These are phyloP conservation scores for Stygiomarasmius scandens DNA, from an alignment of 1,284 basidiomycete genomes.

Conservation along the genomic window DNA sequence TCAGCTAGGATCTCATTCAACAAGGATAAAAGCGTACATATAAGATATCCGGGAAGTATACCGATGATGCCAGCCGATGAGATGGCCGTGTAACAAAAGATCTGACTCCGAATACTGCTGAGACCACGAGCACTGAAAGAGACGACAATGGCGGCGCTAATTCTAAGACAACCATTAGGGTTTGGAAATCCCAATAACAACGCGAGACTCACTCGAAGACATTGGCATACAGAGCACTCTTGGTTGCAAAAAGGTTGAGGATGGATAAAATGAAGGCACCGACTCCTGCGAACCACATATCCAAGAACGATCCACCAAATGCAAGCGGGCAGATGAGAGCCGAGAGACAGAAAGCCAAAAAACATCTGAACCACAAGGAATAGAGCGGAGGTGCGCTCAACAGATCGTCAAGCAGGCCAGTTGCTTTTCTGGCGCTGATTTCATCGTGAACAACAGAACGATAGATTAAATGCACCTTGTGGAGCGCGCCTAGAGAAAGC, in stretches of 20 bases:
- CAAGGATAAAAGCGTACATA: conserved; percentile 54
- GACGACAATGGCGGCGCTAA: conserved; percentile 79
- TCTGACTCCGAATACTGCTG: conserved; percentile 69
- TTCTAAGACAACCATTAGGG: conserved; percentile 54
- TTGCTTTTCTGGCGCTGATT: conserved; percentile 75
- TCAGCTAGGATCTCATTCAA: conserved; percentile 16
- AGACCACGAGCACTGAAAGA: conserved; percentile 81
- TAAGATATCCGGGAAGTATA: conserved; percentile 83
- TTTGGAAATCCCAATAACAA: too few species aligned
- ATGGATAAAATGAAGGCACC: conserved; percentile 67
- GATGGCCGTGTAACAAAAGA: conserved; percentile 88
- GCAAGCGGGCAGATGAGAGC: conserved; percentile 79
- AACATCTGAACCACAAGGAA: conserved; percentile 57
- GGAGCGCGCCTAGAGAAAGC: conserved; percentile 75
- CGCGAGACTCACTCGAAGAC: conserved; percentile 89
- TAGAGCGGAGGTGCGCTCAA: conserved; percentile 61
- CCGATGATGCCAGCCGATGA: conserved; percentile 82
- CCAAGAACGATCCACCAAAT: conserved; percentile 83
- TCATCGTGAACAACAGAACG: conserved; percentile 83
- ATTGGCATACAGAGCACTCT: conserved; percentile 80
- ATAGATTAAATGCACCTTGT: conserved; percentile 78
- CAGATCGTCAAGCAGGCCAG: conserved; percentile 43
- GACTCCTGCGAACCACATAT: conserved; percentile 77
- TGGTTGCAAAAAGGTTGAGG: conserved; percentile 71
- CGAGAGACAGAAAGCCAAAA: conserved; percentile 71